phyloP scores from a whole-genome alignment of 148 eudicot species.

The Vaccinium vitisidaea region DNA sequence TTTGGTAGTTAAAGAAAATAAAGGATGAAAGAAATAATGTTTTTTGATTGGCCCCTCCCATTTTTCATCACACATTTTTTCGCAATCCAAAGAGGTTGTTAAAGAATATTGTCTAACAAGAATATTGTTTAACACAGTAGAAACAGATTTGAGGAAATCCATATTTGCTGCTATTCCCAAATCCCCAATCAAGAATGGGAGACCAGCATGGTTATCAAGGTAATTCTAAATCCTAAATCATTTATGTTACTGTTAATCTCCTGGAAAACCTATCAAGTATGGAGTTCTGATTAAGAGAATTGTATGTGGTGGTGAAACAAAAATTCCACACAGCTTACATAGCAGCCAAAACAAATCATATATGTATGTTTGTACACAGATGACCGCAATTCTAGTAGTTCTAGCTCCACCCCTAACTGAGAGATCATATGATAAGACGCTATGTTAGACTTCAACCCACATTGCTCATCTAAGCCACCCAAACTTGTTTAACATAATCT shows the following conservation, averaged over 20 bases:
- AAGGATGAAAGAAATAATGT: neutral
- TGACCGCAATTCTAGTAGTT: too few relatives aligned
- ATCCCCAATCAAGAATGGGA: conserved; percentile 31
- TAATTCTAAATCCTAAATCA: conserved; percentile 3
- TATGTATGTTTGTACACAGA: too few relatives aligned
- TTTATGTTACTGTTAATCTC: neutral
- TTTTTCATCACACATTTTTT: neutral
- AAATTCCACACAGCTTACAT: conserved; percentile 36
- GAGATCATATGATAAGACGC: too few relatives aligned
- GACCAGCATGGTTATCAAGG: conserved; percentile 57
- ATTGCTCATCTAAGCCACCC: too few relatives aligned
- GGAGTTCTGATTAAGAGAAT: conserved; percentile 6
- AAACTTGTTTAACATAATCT: too few relatives aligned
- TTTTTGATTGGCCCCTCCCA: neutral
- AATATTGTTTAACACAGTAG: conserved; percentile 11
- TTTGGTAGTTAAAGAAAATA: too few relatives aligned
- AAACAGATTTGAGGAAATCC: conserved; percentile 39
- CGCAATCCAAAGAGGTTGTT: neutral
- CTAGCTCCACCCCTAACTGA: too few relatives aligned
- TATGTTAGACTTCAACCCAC: too few relatives aligned
- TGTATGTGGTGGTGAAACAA: conserved; percentile 15
- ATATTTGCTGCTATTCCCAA: conserved; percentile 25
- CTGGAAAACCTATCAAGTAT: conserved; percentile 8
- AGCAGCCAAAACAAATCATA: conserved; percentile 9
- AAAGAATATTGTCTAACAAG: neutral